Evolutionary conservation across 306 rosid species (phyloP), one percentile per base, ranked within the genome.

Genomic region (Cicer bijugum): DNA sequence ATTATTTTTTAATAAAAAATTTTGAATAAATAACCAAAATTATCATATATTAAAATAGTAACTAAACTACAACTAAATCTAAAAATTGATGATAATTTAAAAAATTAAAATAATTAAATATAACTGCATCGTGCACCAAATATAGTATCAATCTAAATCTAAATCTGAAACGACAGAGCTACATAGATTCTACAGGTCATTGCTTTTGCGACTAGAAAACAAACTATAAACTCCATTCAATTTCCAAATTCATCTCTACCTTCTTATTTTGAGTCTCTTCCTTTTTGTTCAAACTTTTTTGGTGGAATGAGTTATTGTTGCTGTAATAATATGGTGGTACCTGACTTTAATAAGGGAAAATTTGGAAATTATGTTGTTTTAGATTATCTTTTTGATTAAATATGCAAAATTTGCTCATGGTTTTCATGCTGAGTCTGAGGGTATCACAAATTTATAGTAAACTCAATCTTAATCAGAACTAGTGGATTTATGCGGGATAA

Each of bases 301-400:
- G 8, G 53, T 71, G 35, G 6, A 9, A 45, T 73, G 57, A 73
- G 6, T 46, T 43, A 44, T 12, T 69, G 35, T 67, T 59, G 19
- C 40, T 68, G 12, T 20, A 57, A 17, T 68, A 12, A 14, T 20
- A 35, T 67, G 42, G 6, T n/a, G 19, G 62, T 35, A 46, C 5
- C 52, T 40, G 38, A 16, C 28, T 51, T 8, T 55, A 40, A n/a
- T 11, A 8, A 15, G 42, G 16, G 52, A 2, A 38, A 53, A 52
- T 16, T 6, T 38, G 39, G 28, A 7, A 15, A 69, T 28, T 28
- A 28, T 28, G 33, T 28, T 28, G 33, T 28, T 28, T 28, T 4
- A 28, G 33, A 28, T 28, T 28, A 2, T 28, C 5, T 28, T 28
- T 28, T 28, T 28, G 35, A 3, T 28, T 28, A 28, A 23, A 56